A percentile compares a stretch with the other conserved stretches of the same genome.
Conservation (phyloP, 768 basidiomycete genomes). For the Pulveroboletus sp. region DNA sequence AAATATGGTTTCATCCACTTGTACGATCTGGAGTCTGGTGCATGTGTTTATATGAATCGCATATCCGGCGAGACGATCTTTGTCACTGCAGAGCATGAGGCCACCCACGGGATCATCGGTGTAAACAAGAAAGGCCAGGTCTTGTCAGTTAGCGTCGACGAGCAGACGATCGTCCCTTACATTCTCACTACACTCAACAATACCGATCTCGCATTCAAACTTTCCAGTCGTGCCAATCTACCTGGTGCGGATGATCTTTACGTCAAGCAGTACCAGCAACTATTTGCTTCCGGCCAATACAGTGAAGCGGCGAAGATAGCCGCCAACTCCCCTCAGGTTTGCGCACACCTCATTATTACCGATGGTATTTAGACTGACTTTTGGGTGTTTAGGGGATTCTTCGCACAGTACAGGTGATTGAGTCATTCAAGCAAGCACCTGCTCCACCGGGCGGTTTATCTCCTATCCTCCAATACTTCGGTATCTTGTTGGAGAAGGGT, state of each 20-base stretch:
- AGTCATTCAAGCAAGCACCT: slow-evolving; percentile 96
- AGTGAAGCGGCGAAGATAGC: slow-evolving; percentile 96
- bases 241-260: slow-evolving; percentile 98
- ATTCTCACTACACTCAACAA: slow-evolving; percentile 92
- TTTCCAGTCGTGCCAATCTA: slow-evolving; percentile 92
- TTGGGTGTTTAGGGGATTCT: slow-evolving; percentile 68
- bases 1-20: slow-evolving; percentile 99
- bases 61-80: slow-evolving; percentile 99
- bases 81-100: slow-evolving; percentile 95
- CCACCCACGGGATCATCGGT: slow-evolving; percentile 92
- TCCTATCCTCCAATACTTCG: slow-evolving; percentile 97
- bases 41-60: slow-evolving; percentile 99
- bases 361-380: slow-evolving; percentile 1
- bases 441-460: slow-evolving; percentile 84
- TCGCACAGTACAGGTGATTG: slow-evolving; percentile 91
- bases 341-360: slow-evolving; percentile 16
- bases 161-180: slow-evolving; percentile 93
- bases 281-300: slow-evolving; percentile 86
- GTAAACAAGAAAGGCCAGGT: slow-evolving; percentile 99
- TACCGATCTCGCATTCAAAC: slow-evolving; percentile 95
- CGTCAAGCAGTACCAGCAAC: slow-evolving; percentile 86
- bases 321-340: slow-evolving; percentile 89
- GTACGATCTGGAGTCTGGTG: slow-evolving; percentile 95
- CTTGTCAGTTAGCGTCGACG: slow-evolving; percentile 93
- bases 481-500: slow-evolving; percentile 96